Evolutionary conservation across 2,329 filamentous ascomycete genomes (phyloP), one percentile per base, ranked within the genome.

Genomic region (Microdochium nivale): DNA sequence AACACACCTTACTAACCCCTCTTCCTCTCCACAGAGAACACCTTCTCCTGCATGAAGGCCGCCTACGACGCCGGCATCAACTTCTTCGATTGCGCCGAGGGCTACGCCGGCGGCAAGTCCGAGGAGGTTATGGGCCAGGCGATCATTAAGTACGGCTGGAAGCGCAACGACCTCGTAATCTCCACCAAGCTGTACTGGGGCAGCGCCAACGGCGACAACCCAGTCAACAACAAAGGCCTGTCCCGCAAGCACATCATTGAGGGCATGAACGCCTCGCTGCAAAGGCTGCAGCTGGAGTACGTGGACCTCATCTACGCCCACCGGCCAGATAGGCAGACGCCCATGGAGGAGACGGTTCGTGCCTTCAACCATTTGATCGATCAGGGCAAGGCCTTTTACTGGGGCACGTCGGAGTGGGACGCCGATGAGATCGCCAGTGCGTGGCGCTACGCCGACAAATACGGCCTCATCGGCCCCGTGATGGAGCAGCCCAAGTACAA

Each of bases 291-390:
- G 25, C 71, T 83, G 47, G 70, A 77, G 40, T 84, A 85, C 60
- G 83, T 88, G 37, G 85, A 88, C 61, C 70, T 87, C 44, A 74
- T 88, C 58, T 86, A 84, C 60, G 83, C 84, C 16, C 84, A 88
- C 68, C 77, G 84, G 21, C 80, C 83, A 1, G 85, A 88, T 62
- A 75, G 80, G 9, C 71, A 79, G 47, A 87, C 83, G 0, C 84
- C 84, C 2, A 87, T 87, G 69, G 82, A 86, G 65, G 84, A 88
- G 70, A 81, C 78, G 2, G 83, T 88, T 35, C 79, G 83, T 50
- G 82, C 79, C 50, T 87, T 88, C 71, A 87, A 87, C 71, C 75
- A 86, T 65, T 68, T 88, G 50, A 86, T 88, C 63, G 73, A 82
- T 65, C 75, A 74, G 0, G 84, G 84, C 57, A 83, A 86, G 68